A percentile compares a stretch with the other conserved stretches of the same genome.
Evolutionary conservation across 257 asterid genomes (phyloP).

Genomic region (Solanum etuberosum): DNA sequence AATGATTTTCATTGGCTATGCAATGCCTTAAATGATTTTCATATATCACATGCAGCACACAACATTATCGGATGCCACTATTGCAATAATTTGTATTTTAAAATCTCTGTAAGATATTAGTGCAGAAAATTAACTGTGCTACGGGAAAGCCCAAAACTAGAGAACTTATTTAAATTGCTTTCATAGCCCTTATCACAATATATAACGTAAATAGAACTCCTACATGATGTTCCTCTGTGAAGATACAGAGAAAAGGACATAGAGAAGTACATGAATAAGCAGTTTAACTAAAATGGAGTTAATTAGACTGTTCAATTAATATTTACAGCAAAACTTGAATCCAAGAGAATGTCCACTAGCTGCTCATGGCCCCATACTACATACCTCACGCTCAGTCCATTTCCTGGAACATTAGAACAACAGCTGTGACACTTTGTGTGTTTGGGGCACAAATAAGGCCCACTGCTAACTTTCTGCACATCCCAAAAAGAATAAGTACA

Average conservation of each 20-base stretch:
- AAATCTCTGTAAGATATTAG: neutral
- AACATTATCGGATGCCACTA: neutral
- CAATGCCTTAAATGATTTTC: neutral
- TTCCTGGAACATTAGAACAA: conserved; percentile 85
- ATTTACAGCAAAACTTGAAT: neutral
- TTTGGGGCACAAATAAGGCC: conserved; percentile 90
- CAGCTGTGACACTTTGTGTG: conserved; percentile 97
- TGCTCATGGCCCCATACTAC: conserved; percentile 4
- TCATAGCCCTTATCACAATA: neutral
- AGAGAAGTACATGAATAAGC: neutral
- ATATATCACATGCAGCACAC: neutral
- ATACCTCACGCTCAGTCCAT: conserved; percentile 88
- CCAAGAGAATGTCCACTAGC: neutral
- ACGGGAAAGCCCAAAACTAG: neutral
- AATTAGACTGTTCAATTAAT: neutral
- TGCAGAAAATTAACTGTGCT: neutral
- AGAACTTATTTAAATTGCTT: neutral
- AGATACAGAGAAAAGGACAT: neutral
- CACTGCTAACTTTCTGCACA: conserved; percentile 80
- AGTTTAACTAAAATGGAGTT: neutral
- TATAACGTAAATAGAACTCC: neutral
- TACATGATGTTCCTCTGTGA: neutral
- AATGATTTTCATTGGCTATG: neutral
- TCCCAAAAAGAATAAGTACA: conserved; percentile 8
- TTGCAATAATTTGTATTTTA: neutral